Evolutionary conservation across 306 rosid species (phyloP), one percentile per base, ranked within the genome.

Genomic region (Phaseolus lunatus): DNA sequence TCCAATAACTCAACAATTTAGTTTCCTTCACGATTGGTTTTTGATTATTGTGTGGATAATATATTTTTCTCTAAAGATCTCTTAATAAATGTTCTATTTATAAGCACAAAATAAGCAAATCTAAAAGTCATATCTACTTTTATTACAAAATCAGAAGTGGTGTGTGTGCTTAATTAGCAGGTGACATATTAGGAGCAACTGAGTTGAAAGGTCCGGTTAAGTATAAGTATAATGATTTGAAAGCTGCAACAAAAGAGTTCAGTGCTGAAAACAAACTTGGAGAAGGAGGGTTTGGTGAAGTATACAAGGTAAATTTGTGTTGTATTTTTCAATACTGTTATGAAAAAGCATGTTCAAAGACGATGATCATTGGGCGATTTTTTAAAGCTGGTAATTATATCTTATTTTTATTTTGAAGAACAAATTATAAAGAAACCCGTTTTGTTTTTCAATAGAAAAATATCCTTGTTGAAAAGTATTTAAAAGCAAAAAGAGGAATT

Each of bases 251-350:
- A 33, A 83, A 79, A 29, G 84, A 86, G 19, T 90, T 88, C 47
- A 84, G 74, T 33, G 79, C 57, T 31, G 84, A 83, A 73, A 88
- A 83, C 37, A 90, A 90, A 62, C 83, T 90, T 1, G 94, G 94
- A 43, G 90, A 86, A 76, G 94, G 94, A 58, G 94, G 94, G 1
- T 90, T 90, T 70, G 89, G 94, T 0, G 87, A 83, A 9, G 94
- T 90, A 27, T 90, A 86, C 81, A 90, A 86, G 92, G 95, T 90
- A 76, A 39, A 10, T 5, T 24, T 22, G 11, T 3, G 16, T 10
- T 37, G 43, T 37, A 7, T 37, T 37, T n/a, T 37, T 37, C 43
- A 8, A 37, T 3, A 8, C 3, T 2, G 39, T 33, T 8, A 33
- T 33, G 9, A 33, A 24, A 24, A 24, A 1, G n/a, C 27, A 24